Evolutionary conservation across 2,329 filamentous ascomycete species (phyloP).

Genomic region (Claviceps paspali): DNA sequence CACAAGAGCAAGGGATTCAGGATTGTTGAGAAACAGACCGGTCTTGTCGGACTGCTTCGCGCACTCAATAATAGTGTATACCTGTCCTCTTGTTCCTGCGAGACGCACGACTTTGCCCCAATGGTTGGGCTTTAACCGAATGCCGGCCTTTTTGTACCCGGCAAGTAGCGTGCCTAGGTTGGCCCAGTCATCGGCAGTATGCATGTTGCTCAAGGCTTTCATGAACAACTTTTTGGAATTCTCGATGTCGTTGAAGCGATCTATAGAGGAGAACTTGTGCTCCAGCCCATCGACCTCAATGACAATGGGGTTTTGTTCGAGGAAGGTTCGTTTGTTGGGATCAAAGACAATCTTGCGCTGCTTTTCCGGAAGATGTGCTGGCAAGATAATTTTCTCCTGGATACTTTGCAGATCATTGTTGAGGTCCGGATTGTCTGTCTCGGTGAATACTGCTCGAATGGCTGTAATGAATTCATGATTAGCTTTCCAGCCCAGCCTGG

Average conservation of each 20-base stretch:
- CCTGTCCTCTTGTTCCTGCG: conserved; percentile 24
- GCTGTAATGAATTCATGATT: conserved; percentile 11
- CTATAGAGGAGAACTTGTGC: conserved; percentile 32
- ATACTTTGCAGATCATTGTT: conserved; percentile 35
- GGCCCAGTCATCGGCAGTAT: conserved; percentile 31
- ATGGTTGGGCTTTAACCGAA: conserved; percentile 20
- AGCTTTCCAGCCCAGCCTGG: conserved; percentile 1
- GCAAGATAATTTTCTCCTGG: conserved; percentile 45
- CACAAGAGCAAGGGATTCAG: conserved; percentile 21
- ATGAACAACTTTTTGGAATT: conserved; percentile 23
- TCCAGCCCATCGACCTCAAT: conserved; percentile 44
- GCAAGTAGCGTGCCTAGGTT: conserved; percentile 38
- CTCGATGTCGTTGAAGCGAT: conserved; percentile 27
- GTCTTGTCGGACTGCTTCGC: conserved; percentile 31
- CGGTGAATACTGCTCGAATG: conserved; percentile 28
- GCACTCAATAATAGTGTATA: conserved; percentile 34
- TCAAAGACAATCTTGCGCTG: conserved; percentile 40
- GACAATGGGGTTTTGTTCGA: conserved; percentile 39
- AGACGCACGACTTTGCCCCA: conserved; percentile 26
- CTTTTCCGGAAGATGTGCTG: conserved; percentile 37
- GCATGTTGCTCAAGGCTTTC: conserved; percentile 28
- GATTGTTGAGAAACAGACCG: conserved; percentile 25
- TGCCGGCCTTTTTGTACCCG: conserved; percentile 29
- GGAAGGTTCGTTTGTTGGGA: conserved; percentile 27
- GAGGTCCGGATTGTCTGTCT: conserved; percentile 37